Evolutionary conservation across 768 basidiomycete genomes (phyloP).

Genomic region (Tricholoma saponaceum): DNA sequence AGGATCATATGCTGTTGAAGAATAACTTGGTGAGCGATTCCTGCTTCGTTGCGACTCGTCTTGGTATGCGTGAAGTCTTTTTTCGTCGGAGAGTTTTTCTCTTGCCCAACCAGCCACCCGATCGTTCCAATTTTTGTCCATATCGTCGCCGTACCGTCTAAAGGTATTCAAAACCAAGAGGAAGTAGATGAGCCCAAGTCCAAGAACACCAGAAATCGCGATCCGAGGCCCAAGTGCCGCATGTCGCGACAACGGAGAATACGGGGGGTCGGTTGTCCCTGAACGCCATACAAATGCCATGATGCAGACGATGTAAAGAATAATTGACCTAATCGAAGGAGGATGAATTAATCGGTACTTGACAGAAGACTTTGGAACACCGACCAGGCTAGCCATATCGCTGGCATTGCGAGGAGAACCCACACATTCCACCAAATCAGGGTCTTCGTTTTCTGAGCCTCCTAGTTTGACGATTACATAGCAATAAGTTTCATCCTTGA

Average conservation of each 20-base stretch:
- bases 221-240: constrained; percentile 35
- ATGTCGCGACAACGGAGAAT: constrained; percentile 20
- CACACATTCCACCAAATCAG: constrained; percentile 49
- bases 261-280: constrained; percentile 29
- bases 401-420: constrained; percentile 60
- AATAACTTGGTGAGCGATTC: background rate
- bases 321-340: constrained; percentile 50
- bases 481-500: constrained; percentile 4
- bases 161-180: constrained; percentile 49
- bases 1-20: no score
- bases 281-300: constrained; percentile 60
- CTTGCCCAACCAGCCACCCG: constrained; percentile 21
- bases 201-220: constrained; percentile 42
- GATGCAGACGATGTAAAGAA: constrained; percentile 52
- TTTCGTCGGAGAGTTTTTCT: background rate
- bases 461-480: background rate
- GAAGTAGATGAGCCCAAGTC: constrained; percentile 50
- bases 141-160: constrained; percentile 42
- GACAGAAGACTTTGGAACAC: background rate
- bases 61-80: background rate
- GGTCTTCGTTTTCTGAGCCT: constrained; percentile 17
- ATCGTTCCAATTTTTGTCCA: constrained; percentile 30
- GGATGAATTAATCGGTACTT: background rate
- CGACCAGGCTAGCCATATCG: constrained; percentile 67
- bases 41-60: background rate